A percentile compares a stretch with the other conserved stretches of the same genome.
Evolutionary conservation across 1,284 basidiomycete species (phyloP).

Genomic region (Ganoderma boninense): DNA sequence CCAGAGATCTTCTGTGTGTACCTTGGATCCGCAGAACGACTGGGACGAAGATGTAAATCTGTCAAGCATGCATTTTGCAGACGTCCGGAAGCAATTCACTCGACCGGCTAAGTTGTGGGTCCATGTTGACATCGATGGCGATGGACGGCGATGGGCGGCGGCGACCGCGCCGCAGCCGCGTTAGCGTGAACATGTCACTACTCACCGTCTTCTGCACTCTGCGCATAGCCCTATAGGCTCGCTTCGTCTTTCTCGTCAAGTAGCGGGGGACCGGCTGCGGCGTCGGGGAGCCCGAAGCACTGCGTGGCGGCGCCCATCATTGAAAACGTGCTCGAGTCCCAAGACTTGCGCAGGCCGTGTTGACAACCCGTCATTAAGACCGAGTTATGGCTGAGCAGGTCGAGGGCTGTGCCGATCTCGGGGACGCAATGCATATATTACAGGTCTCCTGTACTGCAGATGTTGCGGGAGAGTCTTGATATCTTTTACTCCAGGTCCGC

Average conservation of each 20-base stretch:
- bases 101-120: constrained; percentile 23
- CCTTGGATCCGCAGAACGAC: neutral
- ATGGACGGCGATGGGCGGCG: constrained; percentile 9
- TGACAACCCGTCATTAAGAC: neutral
- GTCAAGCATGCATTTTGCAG: neutral
- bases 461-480: neutral
- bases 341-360: neutral
- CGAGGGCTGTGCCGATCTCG: neutral
- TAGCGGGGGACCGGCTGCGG: neutral
- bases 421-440: neutral
- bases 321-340: neutral
- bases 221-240: neutral
- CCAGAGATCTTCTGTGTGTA: neutral
- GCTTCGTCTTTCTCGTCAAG: neutral
- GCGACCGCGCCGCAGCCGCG: constrained; percentile 8
- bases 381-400: neutral
- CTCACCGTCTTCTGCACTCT: neutral
- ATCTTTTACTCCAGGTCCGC: neutral
- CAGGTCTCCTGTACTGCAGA: neutral
- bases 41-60: neutral
- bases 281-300: neutral
- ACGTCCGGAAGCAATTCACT: neutral
- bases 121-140: constrained; percentile 23
- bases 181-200: neutral
- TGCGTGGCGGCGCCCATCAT: neutral